A percentile compares a stretch with the other conserved stretches of the same genome.
These are phyloP conservation scores for Dothiorella sarmentorum DNA, from an alignment of 2,329 filamentous ascomycete species.

Conservation along the genomic window DNA sequence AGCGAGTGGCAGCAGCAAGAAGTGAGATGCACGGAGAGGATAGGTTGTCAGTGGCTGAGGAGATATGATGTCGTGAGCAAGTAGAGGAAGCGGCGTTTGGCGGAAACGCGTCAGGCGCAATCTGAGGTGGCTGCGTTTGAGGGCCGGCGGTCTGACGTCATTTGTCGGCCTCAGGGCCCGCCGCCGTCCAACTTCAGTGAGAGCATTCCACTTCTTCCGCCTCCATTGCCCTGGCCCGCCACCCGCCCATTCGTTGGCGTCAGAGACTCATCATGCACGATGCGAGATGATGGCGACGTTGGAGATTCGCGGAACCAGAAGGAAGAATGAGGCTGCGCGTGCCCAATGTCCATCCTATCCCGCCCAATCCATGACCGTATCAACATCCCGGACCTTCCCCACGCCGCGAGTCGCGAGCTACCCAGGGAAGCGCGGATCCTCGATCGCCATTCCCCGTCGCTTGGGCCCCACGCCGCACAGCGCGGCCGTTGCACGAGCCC, in stretches of 20 bases:
- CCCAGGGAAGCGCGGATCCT: conserved; percentile 2
- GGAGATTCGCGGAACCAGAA: background rate
- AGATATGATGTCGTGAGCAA: conserved; percentile 4
- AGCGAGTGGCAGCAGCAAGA: background rate
- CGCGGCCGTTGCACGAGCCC: conserved; percentile 1
- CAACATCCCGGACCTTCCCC: background rate
- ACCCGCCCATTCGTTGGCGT: background rate
- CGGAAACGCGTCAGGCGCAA: conserved; percentile 2
- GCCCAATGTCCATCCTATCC: background rate
- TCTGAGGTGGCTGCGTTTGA: background rate
- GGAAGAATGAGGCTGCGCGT: background rate
- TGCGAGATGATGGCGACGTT: background rate
- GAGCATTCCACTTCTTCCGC: background rate
- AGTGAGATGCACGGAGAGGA: background rate
- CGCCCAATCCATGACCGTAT: background rate
- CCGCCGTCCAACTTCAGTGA: background rate
- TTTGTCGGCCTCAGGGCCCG: background rate
- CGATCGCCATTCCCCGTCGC: conserved; percentile 3
- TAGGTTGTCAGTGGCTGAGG: background rate
- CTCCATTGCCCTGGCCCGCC: background rate
- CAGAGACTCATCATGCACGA: background rate
- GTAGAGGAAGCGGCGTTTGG: background rate
- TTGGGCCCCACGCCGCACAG: background rate
- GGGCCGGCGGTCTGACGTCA: background rate
- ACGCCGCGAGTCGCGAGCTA: background rate